phyloP scores from a whole-genome alignment of 257 asterid genomes.

The Perilla frutescens region DNA sequence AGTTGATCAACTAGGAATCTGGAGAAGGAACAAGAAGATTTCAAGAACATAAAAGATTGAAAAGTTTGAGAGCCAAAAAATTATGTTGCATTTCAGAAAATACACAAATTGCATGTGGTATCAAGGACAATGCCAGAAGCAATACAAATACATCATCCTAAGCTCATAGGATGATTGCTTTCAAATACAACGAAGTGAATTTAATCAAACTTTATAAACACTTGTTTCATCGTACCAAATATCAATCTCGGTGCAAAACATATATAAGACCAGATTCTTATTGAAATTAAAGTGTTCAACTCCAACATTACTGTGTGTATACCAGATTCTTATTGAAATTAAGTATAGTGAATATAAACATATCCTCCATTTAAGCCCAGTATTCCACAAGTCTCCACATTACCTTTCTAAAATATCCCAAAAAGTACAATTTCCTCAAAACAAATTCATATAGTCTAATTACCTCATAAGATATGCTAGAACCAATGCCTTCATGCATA shows the following conservation, averaged over 20 bases:
- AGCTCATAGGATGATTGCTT: neutral
- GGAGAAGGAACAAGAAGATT: conserved; percentile 28
- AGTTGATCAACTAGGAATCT: conserved; percentile 85
- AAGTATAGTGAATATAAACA: conserved; percentile 16
- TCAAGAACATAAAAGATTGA: conserved; percentile 6
- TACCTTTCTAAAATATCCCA: conserved; percentile 25
- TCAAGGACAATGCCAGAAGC: conserved; percentile 23
- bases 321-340: conserved; percentile 6
- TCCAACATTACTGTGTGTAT: neutral
- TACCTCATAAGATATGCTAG: conserved; percentile 12
- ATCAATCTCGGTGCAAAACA: neutral
- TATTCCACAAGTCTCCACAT: neutral
- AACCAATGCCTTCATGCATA: conserved; percentile 16
- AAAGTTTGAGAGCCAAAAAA: conserved; percentile 16
- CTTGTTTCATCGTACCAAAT: conserved; percentile 16
- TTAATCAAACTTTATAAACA: conserved; percentile 18
- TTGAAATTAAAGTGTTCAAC: neutral
- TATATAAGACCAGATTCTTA: conserved; percentile 26
- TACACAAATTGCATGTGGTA: conserved; percentile 8
- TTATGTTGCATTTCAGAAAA: conserved; percentile 25
- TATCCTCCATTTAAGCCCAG: neutral
- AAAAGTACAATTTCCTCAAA: conserved; percentile 22
- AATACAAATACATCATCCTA: conserved; percentile 7
- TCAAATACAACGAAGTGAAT: conserved; percentile 1
- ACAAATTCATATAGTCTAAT: neutral